Evolutionary conservation across 192 early-diverging fungal species (phyloP), one percentile per base, ranked within the genome.

Genomic region (Coemansia sp.): DNA sequence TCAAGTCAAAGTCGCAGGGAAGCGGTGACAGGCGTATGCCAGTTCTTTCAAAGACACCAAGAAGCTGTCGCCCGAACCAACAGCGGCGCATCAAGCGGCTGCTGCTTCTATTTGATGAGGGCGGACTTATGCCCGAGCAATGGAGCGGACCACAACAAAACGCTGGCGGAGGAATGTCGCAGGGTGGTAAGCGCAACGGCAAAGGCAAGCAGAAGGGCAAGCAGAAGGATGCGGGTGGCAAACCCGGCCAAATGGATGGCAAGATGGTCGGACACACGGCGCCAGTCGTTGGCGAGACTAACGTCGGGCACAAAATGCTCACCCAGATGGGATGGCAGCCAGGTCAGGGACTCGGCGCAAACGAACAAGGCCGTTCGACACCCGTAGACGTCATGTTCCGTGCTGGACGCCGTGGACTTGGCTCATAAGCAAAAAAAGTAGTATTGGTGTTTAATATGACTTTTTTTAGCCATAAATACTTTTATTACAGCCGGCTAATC

Each of bases 311-410:
- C 54, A 63, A 69, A 66, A 72, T 79, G 70, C 60, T 79, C 44
- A 51, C 61, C 54, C 69, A 79, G 58, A 79, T 79, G 76, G 76
- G 76, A 21, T 79, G 76, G 76, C 59, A 63, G 52, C 76, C 76
- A 9, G 76, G 76, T 19, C 59, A 65, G 57, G 71, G 76, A 1
- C 76, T 79, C 17, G 76, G 76, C 0, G 64, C 44, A 47, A 57
- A 69, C 13, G 66, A 70, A 25, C 61, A 79, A 40, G 76, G 76
- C 27, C 67, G 69, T 8, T 58, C 76, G 11, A 65, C 59, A 23
- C 76, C 76, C 0, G 67, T 79, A 10, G 71, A 72, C 33, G 70
- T 73, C 19, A 67, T 69, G 67, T 63, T 79, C 33, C 70, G 76
- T 18, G 54, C 58, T 33, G 67, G 67, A 5, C 70, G 76, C 17